Conservation (phyloP, 164 flowering plant genomes). For the Tetrastigma voinierianum region DNA sequence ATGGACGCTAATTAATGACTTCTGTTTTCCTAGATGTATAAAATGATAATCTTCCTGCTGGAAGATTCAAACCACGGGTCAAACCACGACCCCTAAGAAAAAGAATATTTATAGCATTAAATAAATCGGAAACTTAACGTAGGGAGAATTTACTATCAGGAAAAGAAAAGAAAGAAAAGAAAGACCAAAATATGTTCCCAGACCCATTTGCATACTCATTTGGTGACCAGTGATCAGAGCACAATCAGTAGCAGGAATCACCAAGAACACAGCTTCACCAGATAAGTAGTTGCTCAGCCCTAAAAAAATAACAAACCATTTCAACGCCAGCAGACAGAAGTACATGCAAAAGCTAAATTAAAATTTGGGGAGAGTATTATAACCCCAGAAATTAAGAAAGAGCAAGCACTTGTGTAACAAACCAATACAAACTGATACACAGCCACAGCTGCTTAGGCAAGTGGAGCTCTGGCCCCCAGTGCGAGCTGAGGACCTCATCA, state of each 20-base stretch:
- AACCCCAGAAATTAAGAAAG: not conserved
- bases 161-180: not conserved
- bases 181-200: too few species aligned
- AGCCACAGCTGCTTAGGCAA: constrained; percentile 71
- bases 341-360: not conserved
- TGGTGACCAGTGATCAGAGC: constrained; percentile 96
- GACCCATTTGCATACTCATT: constrained; percentile 82
- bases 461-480: constrained; percentile 70
- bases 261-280: constrained; percentile 68
- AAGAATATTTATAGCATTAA: not conserved
- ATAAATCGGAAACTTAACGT: not conserved
- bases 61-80: constrained; percentile 17
- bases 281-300: constrained; percentile 59
- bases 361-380: not conserved
- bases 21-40: constrained; percentile 66
- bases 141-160: not conserved
- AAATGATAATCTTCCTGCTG: constrained; percentile 81
- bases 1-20: too few species aligned
- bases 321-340: not conserved
- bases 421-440: constrained; percentile 90
- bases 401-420: constrained; percentile 71
- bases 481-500: constrained; percentile 63
- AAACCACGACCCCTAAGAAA: constrained; percentile 1
- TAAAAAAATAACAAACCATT: constrained; percentile 22
- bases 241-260: constrained; percentile 88